These are phyloP conservation scores for Arthonia radiata DNA, from an alignment of 495 filamentous ascomycete species.

Conservation along the genomic window DNA sequence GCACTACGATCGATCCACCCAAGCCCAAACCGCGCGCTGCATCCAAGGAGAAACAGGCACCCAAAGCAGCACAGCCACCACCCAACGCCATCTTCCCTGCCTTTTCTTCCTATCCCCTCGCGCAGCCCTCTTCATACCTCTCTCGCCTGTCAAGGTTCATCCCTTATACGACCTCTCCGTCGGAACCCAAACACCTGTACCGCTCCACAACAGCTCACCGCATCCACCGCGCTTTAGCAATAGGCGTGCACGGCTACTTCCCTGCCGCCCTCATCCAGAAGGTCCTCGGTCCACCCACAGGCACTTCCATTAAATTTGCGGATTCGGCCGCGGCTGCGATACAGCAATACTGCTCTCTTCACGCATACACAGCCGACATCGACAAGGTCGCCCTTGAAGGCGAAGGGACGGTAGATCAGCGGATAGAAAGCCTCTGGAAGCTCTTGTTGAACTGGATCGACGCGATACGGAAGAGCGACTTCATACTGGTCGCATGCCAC, in stretches of 20 bases:
- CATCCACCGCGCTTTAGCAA: constrained; percentile 64
- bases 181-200: constrained; percentile 43
- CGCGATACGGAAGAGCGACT: constrained; percentile 63
- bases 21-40: constrained; percentile 9
- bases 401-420: constrained; percentile 83
- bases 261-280: constrained; percentile 63
- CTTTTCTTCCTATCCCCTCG: constrained; percentile 10
- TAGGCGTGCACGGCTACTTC: constrained; percentile 87
- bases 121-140: constrained; percentile 17
- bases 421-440: constrained; percentile 83
- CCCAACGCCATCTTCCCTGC: constrained; percentile 13
- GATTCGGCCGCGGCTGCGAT: constrained; percentile 70
- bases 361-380: constrained; percentile 37
- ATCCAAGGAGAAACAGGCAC: constrained; percentile 2
- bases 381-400: constrained; percentile 89
- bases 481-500: constrained; percentile 75
- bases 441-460: constrained; percentile 86
- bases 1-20: too few species aligned
- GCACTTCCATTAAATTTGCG: constrained; percentile 82
- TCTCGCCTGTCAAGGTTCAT: constrained; percentile 36
- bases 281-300: constrained; percentile 81
- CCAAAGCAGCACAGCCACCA: constrained; percentile 3
- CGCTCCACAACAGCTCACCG: constrained; percentile 41
- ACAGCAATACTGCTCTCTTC: constrained; percentile 46
- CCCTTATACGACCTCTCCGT: constrained; percentile 26